Base-by-base conservation (phyloP, 805 yeast species). In the Ogataea zsoltii region DNA sequence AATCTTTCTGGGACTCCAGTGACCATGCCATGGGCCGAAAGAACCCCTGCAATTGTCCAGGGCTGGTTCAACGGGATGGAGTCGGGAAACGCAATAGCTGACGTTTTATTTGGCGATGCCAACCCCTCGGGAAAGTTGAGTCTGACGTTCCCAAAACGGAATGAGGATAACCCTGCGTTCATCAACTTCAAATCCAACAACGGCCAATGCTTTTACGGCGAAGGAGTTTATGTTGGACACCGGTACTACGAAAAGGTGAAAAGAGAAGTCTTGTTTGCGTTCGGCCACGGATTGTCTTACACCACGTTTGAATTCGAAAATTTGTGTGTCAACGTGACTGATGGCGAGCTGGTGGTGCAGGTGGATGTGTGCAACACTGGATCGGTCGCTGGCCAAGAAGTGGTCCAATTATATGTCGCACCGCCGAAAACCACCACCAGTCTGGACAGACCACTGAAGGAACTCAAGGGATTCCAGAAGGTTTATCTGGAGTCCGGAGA, bases 151-250 rank as follows among this genome's bases (percentile, higher is more conserved):
- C 85, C 86, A 30, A 57, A 66, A 43, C 68, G 62, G 49, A 54
- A 70, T 38, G 70, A 75, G 53, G 83, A 81, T 60, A 79, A 75
- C 50, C 85, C 85, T 13, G 72, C 84, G 0, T 80, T 60, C 61
- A 61, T 78, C 55, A 77, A 72, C 63, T 78, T 66, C 65, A 65
- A 66, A 19, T 67, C 81, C 12, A 75, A 74, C 55, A 70, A 70
- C 55, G 85, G 85, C 35, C 64, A 74, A 43, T 78, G 74, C 26
- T 54, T 75, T 44, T 83, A 82, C 54, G 85, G 86, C 47, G 88
- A 82, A 60, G 85, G 80, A 56, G 75, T 82, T 35, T 82, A 69
- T 59, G 77, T 82, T 40, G 88, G 87, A 16, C 81, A 82, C 67
- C 68, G 80, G 48, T 79, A 65, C 65, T 83, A 78, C 61, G 85